Conservation (phyloP, 768 basidiomycete genomes). For the Serendipita sp. region DNA sequence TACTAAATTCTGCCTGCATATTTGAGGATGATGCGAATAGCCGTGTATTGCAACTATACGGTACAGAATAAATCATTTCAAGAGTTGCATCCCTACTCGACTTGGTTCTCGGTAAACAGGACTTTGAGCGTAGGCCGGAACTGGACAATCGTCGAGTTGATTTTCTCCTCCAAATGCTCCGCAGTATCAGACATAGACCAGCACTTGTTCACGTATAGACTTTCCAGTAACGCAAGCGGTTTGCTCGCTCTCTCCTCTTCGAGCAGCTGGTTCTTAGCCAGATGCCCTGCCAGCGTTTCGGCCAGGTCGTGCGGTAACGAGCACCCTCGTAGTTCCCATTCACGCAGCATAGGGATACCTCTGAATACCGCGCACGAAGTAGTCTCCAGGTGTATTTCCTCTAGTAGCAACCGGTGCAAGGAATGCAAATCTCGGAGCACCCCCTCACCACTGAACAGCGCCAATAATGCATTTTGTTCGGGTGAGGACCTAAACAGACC, state of each 20-base stretch:
- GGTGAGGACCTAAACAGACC: neutral
- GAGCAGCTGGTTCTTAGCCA: neutral
- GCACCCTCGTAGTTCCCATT: conserved; percentile 5
- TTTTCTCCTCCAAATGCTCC: neutral
- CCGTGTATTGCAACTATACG: no score
- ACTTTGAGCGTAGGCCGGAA: neutral
- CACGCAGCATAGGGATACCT: neutral
- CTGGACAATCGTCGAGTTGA: neutral
- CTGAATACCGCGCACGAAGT: neutral
- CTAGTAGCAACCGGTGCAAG: neutral
- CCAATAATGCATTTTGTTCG: conserved; percentile 1
- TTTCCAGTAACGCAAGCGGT: neutral
- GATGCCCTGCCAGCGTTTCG: neutral
- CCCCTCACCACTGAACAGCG: conserved; percentile 4
- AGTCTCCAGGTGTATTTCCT: conserved; percentile 1
- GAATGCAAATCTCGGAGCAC: neutral
- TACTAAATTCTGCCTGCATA: neutral
- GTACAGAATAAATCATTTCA: no score
- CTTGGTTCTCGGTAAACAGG: conserved; percentile 1
- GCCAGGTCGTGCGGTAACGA: conserved; percentile 4
- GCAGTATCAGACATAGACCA: conserved; percentile 6
- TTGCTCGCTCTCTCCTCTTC: neutral
- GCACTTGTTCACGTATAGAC: conserved; percentile 1
- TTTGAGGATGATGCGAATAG: no score
- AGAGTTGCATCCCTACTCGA: neutral